Percentiles rank a stretch among this genome's conserved stretches.
Conservation (phyloP, 1,284 basidiomycete species). For the Rhodotorula sp. region DNA sequence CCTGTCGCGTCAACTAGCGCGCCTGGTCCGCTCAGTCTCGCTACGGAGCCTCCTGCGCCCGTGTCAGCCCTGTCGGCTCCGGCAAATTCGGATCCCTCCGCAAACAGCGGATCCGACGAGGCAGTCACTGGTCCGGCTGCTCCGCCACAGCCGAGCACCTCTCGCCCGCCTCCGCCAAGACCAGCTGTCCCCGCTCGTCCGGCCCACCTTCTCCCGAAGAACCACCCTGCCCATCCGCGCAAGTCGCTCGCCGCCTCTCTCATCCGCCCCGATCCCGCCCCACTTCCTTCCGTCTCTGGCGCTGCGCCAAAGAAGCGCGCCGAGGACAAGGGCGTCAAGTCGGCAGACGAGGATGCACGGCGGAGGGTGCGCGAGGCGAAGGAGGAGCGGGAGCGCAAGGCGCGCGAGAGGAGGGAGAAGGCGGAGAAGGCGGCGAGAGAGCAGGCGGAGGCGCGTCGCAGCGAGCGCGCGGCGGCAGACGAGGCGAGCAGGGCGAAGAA, state of each 20-base stretch:
- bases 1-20: neutral
- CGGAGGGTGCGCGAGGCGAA: conserved; percentile 5
- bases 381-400: neutral
- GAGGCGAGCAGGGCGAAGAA: neutral
- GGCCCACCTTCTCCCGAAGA: neutral
- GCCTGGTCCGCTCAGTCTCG: neutral
- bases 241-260: neutral
- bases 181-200: neutral
- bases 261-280: neutral
- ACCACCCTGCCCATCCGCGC: conserved; percentile 10
- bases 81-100: neutral
- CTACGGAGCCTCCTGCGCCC: neutral
- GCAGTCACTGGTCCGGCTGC: neutral
- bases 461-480: neutral
- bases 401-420: neutral
- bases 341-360: neutral
- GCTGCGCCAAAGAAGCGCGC: neutral
- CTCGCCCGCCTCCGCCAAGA: neutral
- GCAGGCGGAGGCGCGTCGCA: neutral
- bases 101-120: too few species aligned
- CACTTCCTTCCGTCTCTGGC: neutral
- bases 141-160: neutral
- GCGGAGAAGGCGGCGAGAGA: neutral
- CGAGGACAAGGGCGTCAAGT: neutral
- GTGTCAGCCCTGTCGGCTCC: neutral